Conservation (phyloP, 2,329 filamentous ascomycete species). For the Fusarium sp. region DNA sequence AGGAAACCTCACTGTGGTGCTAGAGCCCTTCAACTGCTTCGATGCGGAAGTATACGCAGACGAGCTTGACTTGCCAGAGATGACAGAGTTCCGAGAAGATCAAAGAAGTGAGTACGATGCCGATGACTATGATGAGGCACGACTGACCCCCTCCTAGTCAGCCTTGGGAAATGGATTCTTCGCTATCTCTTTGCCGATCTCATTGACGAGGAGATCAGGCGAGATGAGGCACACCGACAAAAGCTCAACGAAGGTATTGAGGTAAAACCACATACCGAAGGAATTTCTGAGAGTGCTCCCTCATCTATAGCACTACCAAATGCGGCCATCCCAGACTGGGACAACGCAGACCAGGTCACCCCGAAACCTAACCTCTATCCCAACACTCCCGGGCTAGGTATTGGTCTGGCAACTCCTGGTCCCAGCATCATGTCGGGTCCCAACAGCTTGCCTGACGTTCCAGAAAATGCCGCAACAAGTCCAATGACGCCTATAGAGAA, state of each 20-base stretch:
- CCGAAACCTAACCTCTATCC: constrained; percentile 72
- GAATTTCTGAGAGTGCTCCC: constrained; percentile 63
- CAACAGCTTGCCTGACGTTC: constrained; percentile 55
- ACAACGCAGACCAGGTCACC: constrained; percentile 58
- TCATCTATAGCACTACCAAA: constrained; percentile 62
- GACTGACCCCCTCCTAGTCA: constrained; percentile 67
- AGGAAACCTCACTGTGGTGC: constrained; percentile 85
- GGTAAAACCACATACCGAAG: constrained; percentile 59
- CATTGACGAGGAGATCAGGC: constrained; percentile 87
- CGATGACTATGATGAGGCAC: not conserved
- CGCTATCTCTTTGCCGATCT: constrained; percentile 90
- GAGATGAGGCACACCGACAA: constrained; percentile 78
- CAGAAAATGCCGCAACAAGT: constrained; percentile 57
- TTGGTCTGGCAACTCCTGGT: constrained; percentile 77
- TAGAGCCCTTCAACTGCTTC: constrained; percentile 96
- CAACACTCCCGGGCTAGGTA: constrained; percentile 79
- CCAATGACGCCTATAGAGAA: constrained; percentile 62
- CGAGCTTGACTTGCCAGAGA: constrained; percentile 77
- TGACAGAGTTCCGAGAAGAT: constrained; percentile 87
- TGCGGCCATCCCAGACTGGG: constrained; percentile 49
- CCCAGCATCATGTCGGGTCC: constrained; percentile 39
- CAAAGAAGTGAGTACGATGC: constrained; percentile 76
- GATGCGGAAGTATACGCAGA: constrained; percentile 98
- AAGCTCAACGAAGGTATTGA: constrained; percentile 71
- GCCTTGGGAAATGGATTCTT: constrained; percentile 95